Evolutionary conservation across 1,284 basidiomycete species (phyloP), one percentile per base, ranked within the genome.

Genomic region (Naganishia cerealis): DNA sequence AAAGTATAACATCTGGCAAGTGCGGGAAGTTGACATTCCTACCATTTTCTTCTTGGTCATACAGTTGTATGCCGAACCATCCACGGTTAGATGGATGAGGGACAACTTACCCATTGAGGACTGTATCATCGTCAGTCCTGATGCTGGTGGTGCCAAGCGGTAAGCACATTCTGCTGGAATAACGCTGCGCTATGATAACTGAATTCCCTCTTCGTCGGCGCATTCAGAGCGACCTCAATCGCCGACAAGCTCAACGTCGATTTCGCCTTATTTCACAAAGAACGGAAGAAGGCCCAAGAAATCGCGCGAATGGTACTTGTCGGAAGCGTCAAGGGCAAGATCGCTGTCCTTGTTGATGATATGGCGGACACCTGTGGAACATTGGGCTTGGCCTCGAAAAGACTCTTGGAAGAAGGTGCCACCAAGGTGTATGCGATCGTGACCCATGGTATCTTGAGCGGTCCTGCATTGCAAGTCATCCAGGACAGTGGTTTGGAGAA

Each of bases 341-440:
- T 90, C 53, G 96, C 95, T 67, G 92, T 99, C 71, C 85, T 99
- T n/a, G 94, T 99, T 62, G 96, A 99, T 85, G 96, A 99, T 83
- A 99, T 99, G 96, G 94, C 96, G 62, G 96, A 99, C 81, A 99
- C 96, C 52, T 99, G 96, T 78, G 96, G 96, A 53, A 99, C 96
- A 68, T 86, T 99, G 66, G 94, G 92, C 74, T 85, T 97, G 48
- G 96, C 96, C 1, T 91, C 96, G 3, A 84, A 87, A 72, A 91
- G 95, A 75, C 86, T 99, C 53, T 83, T 90, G 56, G 93, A 98
- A 77, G 92, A 92, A 10, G 96, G 96, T 1, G 95, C 94, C 13
- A 81, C 84, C 55, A 87, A 88, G 78, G 90, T 96, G 67, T 89
- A 89, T 76, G 96, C 92, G 70, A 88, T 99, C 77, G 96, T 98